phyloP scores from a whole-genome alignment of 495 filamentous ascomycete species.

The Acidiella bohemica region DNA sequence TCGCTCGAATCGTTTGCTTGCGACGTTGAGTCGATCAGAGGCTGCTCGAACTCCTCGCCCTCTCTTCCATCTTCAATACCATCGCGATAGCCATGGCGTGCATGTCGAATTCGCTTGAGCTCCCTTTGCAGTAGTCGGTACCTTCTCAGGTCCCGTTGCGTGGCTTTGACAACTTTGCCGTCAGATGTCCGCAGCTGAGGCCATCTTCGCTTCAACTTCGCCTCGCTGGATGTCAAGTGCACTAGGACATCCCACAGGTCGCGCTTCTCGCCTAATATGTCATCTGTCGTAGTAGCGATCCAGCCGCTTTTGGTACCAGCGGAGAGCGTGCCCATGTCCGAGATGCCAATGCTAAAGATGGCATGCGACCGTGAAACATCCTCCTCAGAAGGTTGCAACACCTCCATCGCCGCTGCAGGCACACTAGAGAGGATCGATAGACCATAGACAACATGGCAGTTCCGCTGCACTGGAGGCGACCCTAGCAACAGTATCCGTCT shows the following conservation, averaged over 20 bases:
- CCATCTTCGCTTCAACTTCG: slow-evolving; percentile 40
- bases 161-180: slow-evolving; percentile 59
- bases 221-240: slow-evolving; percentile 47
- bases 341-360: slow-evolving; percentile 79
- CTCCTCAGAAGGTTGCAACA: slow-evolving; percentile 45
- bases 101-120: slow-evolving; percentile 39
- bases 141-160: slow-evolving; percentile 75
- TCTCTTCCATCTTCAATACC: slow-evolving; percentile 8
- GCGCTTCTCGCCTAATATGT: slow-evolving; percentile 70
- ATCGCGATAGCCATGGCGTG: slow-evolving; percentile 12
- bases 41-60: slow-evolving; percentile 20
- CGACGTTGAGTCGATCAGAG: slow-evolving; percentile 16
- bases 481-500: slow-evolving; percentile 77
- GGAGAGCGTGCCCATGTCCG: slow-evolving; percentile 73
- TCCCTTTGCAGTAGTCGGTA: slow-evolving; percentile 59
- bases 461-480: slow-evolving; percentile 68
- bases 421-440: slow-evolving; percentile 81
- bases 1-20: not conserved
- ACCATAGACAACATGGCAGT: slow-evolving; percentile 77
- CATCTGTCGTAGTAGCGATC: slow-evolving; percentile 92
- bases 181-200: slow-evolving; percentile 56
- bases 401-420: slow-evolving; percentile 45
- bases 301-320: slow-evolving; percentile 40
- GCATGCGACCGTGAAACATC: slow-evolving; percentile 56
- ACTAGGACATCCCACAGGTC: slow-evolving; percentile 79